Evolutionary conservation across 352 stramenopile species (phyloP).

Genomic region (Phytophthora multivora): DNA sequence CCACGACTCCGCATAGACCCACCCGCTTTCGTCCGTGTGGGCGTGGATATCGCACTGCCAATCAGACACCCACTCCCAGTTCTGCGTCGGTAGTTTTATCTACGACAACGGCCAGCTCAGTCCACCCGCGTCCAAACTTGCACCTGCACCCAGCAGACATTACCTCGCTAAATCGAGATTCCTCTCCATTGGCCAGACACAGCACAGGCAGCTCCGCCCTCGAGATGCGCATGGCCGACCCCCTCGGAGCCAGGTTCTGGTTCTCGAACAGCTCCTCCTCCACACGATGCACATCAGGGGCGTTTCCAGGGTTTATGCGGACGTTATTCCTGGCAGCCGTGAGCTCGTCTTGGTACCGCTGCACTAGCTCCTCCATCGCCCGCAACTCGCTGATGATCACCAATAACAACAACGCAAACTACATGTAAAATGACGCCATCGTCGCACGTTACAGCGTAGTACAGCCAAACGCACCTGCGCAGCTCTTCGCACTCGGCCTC

Average conservation of each 20-base stretch:
- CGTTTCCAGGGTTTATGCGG: conserved; percentile 1
- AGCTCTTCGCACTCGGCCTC: conserved; percentile 44
- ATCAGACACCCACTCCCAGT: conserved; percentile 69
- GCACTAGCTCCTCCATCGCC: conserved; percentile 62
- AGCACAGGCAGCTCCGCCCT: conserved; percentile 30
- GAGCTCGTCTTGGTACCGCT: conserved; percentile 67
- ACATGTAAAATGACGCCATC: not conserved
- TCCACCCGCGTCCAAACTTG: too few species aligned
- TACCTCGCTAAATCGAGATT: conserved; percentile 49
- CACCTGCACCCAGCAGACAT: too few species aligned
- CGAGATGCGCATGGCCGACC: conserved; percentile 16
- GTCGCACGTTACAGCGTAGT: not conserved
- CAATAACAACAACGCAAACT: not conserved
- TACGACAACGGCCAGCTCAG: conserved; percentile 9
- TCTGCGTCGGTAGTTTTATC: conserved; percentile 50
- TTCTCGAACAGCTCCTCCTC: conserved; percentile 66
- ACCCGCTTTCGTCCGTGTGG: conserved; percentile 59
- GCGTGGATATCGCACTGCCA: conserved; percentile 51
- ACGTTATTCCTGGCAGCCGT: not conserved
- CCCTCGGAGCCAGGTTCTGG: conserved; percentile 48
- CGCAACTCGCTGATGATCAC: conserved; percentile 46
- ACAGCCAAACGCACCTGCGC: conserved; percentile 26
- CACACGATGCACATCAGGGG: conserved; percentile 32
- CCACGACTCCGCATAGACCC: conserved; percentile 53
- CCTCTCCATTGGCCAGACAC: conserved; percentile 36